Percentiles rank a stretch among this genome's conserved stretches.
These are phyloP conservation scores for Taphrina communis DNA, from an alignment of 1,139 yeast genomes.

Conservation along the genomic window DNA sequence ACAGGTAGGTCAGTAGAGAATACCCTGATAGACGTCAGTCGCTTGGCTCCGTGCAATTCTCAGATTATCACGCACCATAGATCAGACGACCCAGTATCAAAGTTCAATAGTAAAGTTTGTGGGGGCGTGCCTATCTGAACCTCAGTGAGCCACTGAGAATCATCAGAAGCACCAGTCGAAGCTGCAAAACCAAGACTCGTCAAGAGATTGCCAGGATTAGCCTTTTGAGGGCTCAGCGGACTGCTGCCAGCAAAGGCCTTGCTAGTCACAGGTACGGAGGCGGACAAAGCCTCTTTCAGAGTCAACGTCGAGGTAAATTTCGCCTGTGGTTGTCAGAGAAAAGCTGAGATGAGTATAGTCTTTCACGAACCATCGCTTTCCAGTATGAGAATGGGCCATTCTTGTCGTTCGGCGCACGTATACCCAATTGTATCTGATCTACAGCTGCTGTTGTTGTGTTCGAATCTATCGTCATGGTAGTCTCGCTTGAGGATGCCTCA, in stretches of 20 bases:
- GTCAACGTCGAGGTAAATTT: constrained; percentile 24
- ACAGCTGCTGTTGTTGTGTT: not conserved
- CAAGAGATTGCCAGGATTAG: not conserved
- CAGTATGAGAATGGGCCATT: constrained; percentile 24
- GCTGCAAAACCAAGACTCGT: constrained; percentile 34
- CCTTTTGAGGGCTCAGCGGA: not conserved
- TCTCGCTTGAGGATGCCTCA: too few species aligned
- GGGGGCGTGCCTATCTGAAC: constrained; percentile 54
- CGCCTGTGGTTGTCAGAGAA: constrained; percentile 4
- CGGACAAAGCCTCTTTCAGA: constrained; percentile 24
- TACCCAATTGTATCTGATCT: not conserved
- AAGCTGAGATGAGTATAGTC: too few species aligned
- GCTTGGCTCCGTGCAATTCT: not conserved
- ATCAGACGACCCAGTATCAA: constrained; percentile 59
- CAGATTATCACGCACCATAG: constrained; percentile 50
- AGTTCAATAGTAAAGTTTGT: constrained; percentile 51
- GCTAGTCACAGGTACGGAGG: not conserved
- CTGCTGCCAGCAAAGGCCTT: constrained; percentile 11
- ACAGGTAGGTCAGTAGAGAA: constrained; percentile 50
- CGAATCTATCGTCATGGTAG: not conserved
- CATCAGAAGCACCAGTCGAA: constrained; percentile 37
- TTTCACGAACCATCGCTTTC: constrained; percentile 10
- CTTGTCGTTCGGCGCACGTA: constrained; percentile 16
- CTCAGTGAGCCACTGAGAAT: constrained; percentile 36
- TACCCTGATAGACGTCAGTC: constrained; percentile 45